Conservation (phyloP, 2,329 filamentous ascomycete species). For the Fusarium praegraminearum region DNA sequence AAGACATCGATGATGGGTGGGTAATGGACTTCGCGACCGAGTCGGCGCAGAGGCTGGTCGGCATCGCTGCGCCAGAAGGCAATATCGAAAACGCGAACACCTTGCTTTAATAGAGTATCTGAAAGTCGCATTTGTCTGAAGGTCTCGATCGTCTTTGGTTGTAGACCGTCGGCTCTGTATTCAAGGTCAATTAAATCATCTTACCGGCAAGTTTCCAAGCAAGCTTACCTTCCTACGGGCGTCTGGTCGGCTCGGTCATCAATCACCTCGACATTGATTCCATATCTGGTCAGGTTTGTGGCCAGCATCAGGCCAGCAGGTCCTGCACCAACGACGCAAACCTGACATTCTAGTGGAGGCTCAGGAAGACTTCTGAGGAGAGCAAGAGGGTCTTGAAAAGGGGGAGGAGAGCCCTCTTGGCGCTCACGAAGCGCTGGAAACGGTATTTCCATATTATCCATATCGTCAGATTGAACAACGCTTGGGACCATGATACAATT, state of each 20-base stretch:
- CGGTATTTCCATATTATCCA: conserved; percentile 45
- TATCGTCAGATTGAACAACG: conserved; percentile 50
- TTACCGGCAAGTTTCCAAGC: background rate
- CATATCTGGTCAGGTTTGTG: conserved; percentile 70
- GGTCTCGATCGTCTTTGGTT: conserved; percentile 84
- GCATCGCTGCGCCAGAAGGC: conserved; percentile 74
- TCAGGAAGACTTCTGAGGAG: conserved; percentile 63
- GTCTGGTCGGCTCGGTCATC: conserved; percentile 78
- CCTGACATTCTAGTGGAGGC: conserved; percentile 59
- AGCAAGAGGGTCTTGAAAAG: conserved; percentile 60
- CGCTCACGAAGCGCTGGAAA: conserved; percentile 42
- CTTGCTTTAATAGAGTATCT: conserved; percentile 74
- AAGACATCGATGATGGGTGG: conserved; percentile 70
- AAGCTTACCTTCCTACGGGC: conserved; percentile 67
- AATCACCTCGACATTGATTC: conserved; percentile 73
- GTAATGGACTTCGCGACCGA: conserved; percentile 76
- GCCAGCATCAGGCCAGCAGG: conserved; percentile 69
- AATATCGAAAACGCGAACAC: conserved; percentile 79
- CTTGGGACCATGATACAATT: conserved; percentile 50
- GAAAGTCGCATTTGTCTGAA: conserved; percentile 79
- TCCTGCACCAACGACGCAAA: conserved; percentile 67
- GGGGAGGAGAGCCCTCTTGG: conserved; percentile 50
- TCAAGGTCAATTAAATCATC: conserved; percentile 34
- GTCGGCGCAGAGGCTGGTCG: conserved; percentile 66
- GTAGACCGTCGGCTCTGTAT: conserved; percentile 74